Base-by-base conservation (phyloP, 495 filamentous ascomycete species). In the Rusavskia elegans region DNA sequence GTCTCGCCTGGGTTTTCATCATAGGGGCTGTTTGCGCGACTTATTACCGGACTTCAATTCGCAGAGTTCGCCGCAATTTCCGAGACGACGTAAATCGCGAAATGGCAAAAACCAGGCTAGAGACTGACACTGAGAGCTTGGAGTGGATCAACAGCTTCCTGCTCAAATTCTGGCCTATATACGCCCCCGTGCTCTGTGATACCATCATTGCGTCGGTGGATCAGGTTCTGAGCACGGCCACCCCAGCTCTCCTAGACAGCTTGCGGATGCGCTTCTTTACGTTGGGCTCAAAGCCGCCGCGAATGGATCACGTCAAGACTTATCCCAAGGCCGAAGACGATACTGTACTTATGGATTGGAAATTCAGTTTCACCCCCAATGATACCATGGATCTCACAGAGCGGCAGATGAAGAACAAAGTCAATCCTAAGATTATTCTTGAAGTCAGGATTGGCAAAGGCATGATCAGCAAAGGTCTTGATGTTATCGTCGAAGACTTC, bases 141-240 rank as follows among this genome's bases (percentile, higher is more conserved):
- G 92, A 99, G 64, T 99, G 92, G 92, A 96, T 99, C 59, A 99
- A 99, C 73, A 93, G 89, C 64, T 97, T 97, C 69, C 57, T 97
- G 57, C 82, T 92, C 64, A 99, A 97, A 65, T 97, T 99, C 69
- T 99, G 92, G 92, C 92, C 92, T 20, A 99, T 99, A 59, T 97
- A 92, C 63, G 85, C 87, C 42, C 92, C 92, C 1, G 87, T 96
- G 21, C 78, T 99, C 11, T 89, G 88, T 45, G 79, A 90, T 50
- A 92, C 87, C 13, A 81, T 99, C 58, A 89, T 96, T 69, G 83
- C 76, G 63, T 86, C 87, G 0, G 92, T 96, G 48, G 92, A 99
- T 60, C 89, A 95, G 68, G 88, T 99, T 42, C 72, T 99, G 21
- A 95, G 89, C 63, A 85, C 83, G 2, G 75, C 88, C 7, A 95